Evolutionary conservation across 2,329 filamentous ascomycete species (phyloP).

Genomic region (Trichocomaceae sp.): DNA sequence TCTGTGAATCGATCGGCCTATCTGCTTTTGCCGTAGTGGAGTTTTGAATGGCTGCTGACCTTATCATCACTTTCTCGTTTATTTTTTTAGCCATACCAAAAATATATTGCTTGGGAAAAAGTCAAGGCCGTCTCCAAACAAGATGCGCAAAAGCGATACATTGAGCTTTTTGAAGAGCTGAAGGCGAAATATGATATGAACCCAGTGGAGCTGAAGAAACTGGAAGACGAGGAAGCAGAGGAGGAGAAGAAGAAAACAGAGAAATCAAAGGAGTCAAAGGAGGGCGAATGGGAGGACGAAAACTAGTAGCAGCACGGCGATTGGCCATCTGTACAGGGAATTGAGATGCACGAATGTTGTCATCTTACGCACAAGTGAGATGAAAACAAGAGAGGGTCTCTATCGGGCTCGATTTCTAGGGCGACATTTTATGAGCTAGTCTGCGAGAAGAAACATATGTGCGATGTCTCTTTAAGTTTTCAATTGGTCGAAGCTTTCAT

Average conservation of each 20-base stretch:
- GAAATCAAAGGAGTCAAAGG: too few relatives aligned
- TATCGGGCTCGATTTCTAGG: neutral
- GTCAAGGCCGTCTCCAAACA: constrained; percentile 39
- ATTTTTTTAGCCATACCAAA: constrained; percentile 63
- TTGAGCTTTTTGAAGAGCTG: constrained; percentile 63
- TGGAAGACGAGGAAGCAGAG: neutral
- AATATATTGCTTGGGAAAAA: constrained; percentile 71
- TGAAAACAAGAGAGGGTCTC: neutral
- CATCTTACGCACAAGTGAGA: too few relatives aligned
- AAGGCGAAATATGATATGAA: constrained; percentile 58
- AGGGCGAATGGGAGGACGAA: neutral
- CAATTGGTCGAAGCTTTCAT: neutral
- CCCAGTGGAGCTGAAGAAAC: neutral
- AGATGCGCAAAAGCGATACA: constrained; percentile 45
- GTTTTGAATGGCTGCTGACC: too few relatives aligned
- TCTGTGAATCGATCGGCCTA: too few relatives aligned
- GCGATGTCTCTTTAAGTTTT: neutral
- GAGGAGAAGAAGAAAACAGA: neutral
- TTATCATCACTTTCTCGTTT: constrained; percentile 15
- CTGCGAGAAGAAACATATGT: neutral
- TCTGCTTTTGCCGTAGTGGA: too few relatives aligned
- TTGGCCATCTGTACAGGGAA: too few relatives aligned
- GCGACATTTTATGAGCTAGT: neutral
- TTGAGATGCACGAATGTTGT: neutral
- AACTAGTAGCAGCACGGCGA: too few relatives aligned